Evolutionary conservation across 306 rosid genomes (phyloP).

Genomic region (Lathyrus aphaca): DNA sequence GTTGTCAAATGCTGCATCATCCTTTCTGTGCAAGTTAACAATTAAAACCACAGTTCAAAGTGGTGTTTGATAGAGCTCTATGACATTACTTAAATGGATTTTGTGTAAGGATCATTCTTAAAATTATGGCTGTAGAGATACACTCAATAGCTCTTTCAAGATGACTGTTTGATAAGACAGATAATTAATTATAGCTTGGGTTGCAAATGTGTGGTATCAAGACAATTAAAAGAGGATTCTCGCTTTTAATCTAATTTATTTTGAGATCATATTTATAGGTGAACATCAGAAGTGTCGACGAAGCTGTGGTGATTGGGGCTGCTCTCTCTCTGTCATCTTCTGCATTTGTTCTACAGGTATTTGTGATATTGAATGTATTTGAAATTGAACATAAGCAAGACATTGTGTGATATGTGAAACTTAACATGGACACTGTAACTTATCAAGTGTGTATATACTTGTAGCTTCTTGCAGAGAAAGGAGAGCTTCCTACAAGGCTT

Average conservation of each 20-base stretch:
- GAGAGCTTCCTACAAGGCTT: constrained; percentile 96
- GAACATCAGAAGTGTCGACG: constrained; percentile 95
- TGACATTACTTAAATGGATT: constrained; percentile 1
- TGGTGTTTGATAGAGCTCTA: constrained; percentile 13
- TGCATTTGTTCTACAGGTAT: constrained; percentile 98
- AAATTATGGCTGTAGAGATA: background rate
- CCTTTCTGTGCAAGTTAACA: background rate
- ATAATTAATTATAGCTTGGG: constrained; percentile 13
- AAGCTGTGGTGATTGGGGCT: constrained; percentile 97
- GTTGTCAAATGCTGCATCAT: constrained; percentile 24
- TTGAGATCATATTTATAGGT: constrained; percentile 60
- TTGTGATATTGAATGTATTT: constrained; percentile 28
- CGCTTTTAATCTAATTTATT: constrained; percentile 30
- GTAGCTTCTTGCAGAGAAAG: constrained; percentile 99
- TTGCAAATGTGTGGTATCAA: constrained; percentile 15
- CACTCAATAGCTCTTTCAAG: constrained; percentile 27
- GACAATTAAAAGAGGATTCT: constrained; percentile 28
- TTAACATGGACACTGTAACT: constrained; percentile 38
- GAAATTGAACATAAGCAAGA: constrained; percentile 5
- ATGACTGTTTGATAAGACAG: constrained; percentile 8
- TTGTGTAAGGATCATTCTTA: constrained; percentile 3
- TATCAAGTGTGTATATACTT: constrained; percentile 47
- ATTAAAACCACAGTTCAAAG: constrained; percentile 12
- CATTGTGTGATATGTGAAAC: constrained; percentile 6
- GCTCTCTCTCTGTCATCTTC: constrained; percentile 97